Evolutionary conservation across 176 grass and related monocot genomes (phyloP).

Genomic region (Carex myosuroides): DNA sequence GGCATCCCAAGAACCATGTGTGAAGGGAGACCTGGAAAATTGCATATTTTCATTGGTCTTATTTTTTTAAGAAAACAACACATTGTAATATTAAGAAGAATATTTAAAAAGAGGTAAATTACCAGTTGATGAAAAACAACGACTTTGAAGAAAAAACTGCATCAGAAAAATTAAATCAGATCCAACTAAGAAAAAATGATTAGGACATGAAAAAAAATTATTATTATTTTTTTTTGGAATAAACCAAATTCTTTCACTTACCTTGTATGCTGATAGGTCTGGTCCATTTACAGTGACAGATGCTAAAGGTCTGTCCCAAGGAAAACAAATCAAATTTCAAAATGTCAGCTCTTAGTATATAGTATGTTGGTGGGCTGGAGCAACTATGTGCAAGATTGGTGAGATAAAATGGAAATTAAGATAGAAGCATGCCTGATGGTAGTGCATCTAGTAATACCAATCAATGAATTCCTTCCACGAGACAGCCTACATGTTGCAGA

Average conservation of each 20-base stretch:
- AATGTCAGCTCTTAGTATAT: neutral
- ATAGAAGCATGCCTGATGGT: slow-evolving; percentile 17
- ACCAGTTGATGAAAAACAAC: slow-evolving; percentile 32
- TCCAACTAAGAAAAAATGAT: neutral
- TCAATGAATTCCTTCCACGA: slow-evolving; percentile 8
- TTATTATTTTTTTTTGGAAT: neutral
- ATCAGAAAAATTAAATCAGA: slow-evolving; percentile 18
- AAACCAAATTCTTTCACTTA: slow-evolving; percentile 12
- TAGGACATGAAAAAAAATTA: neutral
- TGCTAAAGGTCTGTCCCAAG: slow-evolving; percentile 12
- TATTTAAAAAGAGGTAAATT: slow-evolving; percentile 2
- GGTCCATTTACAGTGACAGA: neutral
- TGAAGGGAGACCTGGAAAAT: slow-evolving; percentile 49
- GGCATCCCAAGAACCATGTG: slow-evolving; percentile 89
- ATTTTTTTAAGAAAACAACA: neutral
- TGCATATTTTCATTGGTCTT: neutral
- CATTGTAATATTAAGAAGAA: neutral
- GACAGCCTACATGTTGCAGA: slow-evolving; percentile 19
- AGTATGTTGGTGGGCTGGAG: neutral
- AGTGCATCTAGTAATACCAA: slow-evolving; percentile 9
- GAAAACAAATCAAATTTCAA: neutral
- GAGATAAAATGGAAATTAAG: neutral
- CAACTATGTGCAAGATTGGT: neutral
- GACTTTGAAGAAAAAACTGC: slow-evolving; percentile 33
- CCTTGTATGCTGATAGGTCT: slow-evolving; percentile 18